phyloP scores from a whole-genome alignment of 1,139 yeast species.

The Zygosaccharomyces pseudobailii region DNA sequence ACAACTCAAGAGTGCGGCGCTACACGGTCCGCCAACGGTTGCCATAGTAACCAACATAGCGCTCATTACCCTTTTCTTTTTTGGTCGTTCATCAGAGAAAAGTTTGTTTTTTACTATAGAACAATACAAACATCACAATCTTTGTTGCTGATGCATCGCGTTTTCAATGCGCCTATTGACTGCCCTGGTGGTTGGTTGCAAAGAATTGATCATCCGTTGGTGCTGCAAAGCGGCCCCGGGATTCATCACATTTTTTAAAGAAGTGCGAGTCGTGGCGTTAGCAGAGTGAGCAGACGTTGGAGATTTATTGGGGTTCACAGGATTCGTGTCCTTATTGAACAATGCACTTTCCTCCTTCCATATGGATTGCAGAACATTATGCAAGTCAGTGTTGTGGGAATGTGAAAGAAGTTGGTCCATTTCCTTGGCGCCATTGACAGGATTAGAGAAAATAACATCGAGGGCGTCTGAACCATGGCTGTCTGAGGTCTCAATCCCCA shows the following conservation, averaged over 20 bases:
- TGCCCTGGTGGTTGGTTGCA: slow-evolving; percentile 34
- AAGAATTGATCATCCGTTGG: slow-evolving; percentile 26
- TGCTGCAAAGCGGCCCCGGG: slow-evolving; percentile 21
- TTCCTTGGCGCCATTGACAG: slow-evolving; percentile 9
- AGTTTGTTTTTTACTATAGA: not conserved
- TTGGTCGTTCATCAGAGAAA: not conserved
- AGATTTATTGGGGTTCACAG: slow-evolving; percentile 16
- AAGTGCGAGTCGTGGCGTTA: slow-evolving; percentile 14
- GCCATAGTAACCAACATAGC: not conserved
- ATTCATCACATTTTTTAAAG: slow-evolving; percentile 20
- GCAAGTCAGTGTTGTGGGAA: slow-evolving; percentile 22
- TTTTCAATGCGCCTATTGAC: slow-evolving; percentile 32
- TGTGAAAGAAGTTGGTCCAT: slow-evolving; percentile 23
- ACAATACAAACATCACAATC: slow-evolving; percentile 6
- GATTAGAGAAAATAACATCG: slow-evolving; percentile 10
- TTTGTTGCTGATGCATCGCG: slow-evolving; percentile 20
- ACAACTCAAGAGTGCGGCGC: not conserved
- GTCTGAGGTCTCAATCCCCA: slow-evolving; percentile 14
- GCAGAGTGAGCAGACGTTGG: slow-evolving; percentile 7
- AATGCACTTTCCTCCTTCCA: slow-evolving; percentile 30
- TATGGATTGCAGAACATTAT: slow-evolving; percentile 23
- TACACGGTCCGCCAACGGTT: not conserved
- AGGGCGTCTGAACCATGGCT: slow-evolving; percentile 2
- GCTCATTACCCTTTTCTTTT: no score
- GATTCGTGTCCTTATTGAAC: slow-evolving; percentile 27